phyloP scores from a whole-genome alignment of 768 basidiomycete species.

The Astraeus odoratus region DNA sequence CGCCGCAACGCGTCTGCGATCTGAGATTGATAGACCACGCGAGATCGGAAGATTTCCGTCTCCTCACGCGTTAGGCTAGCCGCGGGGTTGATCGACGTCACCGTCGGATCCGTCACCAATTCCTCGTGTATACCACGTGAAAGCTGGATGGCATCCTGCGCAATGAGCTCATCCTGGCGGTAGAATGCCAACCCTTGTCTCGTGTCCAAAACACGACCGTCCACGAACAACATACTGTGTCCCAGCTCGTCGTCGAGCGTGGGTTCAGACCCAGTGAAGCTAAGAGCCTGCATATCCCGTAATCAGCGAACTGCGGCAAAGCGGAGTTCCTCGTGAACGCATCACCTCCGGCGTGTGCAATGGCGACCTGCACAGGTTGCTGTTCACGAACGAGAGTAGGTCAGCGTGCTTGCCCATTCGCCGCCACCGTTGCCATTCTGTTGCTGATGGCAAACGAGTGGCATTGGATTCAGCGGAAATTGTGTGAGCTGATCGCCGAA shows the following conservation, averaged over 20 bases:
- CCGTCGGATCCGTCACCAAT: conserved; percentile 24
- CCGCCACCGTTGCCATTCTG: conserved; percentile 20
- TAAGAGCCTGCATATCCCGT: conserved; percentile 13
- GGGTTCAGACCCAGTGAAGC: conserved; percentile 28
- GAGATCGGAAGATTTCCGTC: conserved; percentile 27
- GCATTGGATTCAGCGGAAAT: conserved; percentile 28
- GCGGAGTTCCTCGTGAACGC: neutral
- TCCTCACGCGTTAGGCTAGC: conserved; percentile 14
- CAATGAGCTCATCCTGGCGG: conserved; percentile 44
- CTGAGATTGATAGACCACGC: conserved; percentile 38
- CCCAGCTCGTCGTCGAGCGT: conserved; percentile 54
- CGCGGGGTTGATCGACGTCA: conserved; percentile 30
- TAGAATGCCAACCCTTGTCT: conserved; percentile 27
- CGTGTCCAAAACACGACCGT: conserved; percentile 8
- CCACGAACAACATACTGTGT: conserved; percentile 34
- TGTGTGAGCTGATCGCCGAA: conserved; percentile 23
- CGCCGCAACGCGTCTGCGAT: conserved; percentile 42
- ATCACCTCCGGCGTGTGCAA: conserved; percentile 37
- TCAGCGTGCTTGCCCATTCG: conserved; percentile 32
- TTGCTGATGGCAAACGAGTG: conserved; percentile 8
- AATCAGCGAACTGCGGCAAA: conserved; percentile 7
- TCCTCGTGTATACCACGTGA: conserved; percentile 38
- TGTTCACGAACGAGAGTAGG: conserved; percentile 49
- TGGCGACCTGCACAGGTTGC: conserved; percentile 34
- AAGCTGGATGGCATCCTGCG: conserved; percentile 36